Evolutionary conservation across 345 rosid genomes (phyloP).

Genomic region (Pistacia integerrima): DNA sequence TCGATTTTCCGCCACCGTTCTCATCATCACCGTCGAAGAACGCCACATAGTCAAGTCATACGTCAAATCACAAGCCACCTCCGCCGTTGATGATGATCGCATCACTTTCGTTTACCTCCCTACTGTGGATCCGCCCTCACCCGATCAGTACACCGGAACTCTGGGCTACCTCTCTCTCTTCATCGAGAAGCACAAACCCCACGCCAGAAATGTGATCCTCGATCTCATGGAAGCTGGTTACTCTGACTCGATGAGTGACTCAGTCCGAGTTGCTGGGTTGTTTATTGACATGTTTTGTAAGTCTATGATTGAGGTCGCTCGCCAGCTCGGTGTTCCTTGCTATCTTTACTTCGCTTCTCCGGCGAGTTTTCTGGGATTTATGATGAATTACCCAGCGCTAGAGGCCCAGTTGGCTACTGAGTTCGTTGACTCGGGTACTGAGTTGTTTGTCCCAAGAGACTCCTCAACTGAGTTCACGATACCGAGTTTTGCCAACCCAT

Average conservation of each 20-base stretch:
- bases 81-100: background rate
- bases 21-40: slow-evolving; percentile 21
- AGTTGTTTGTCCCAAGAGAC: slow-evolving; percentile 17
- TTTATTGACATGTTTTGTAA: slow-evolving; percentile 45
- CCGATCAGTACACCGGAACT: slow-evolving; percentile 24
- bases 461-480: slow-evolving; percentile 14
- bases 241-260: background rate
- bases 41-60: slow-evolving; percentile 26
- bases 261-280: slow-evolving; percentile 25
- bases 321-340: slow-evolving; percentile 34
- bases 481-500: slow-evolving; percentile 32
- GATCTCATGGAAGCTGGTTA: slow-evolving; percentile 18
- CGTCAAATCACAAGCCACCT: slow-evolving; percentile 14
- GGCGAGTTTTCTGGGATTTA: slow-evolving; percentile 39
- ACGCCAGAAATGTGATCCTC: slow-evolving; percentile 21
- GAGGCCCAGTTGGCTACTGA: slow-evolving; percentile 21
- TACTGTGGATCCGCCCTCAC: slow-evolving; percentile 22
- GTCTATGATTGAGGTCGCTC: slow-evolving; percentile 35
- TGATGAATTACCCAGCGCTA: slow-evolving; percentile 22
- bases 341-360: slow-evolving; percentile 42
- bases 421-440: slow-evolving; percentile 20
- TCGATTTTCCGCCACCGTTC: slow-evolving; percentile 27
- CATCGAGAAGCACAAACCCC: slow-evolving; percentile 32
- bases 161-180: slow-evolving; percentile 23
- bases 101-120: slow-evolving; percentile 38